Base-by-base conservation (phyloP, 768 basidiomycete species). In the Pleurotus tuber-regium region DNA sequence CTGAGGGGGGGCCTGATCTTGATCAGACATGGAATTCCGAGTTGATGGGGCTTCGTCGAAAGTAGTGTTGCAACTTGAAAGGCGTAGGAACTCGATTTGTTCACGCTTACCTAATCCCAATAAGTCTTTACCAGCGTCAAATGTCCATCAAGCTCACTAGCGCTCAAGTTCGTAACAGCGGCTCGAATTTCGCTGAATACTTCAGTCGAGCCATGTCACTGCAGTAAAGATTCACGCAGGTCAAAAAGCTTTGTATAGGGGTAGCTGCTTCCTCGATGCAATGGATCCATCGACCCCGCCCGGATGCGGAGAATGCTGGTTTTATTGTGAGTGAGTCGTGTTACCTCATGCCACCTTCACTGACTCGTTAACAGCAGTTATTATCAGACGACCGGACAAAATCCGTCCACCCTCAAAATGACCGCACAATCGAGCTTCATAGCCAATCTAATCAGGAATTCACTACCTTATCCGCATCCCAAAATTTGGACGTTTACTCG, bases 311-410 rank as follows among this genome's bases (percentile, higher is more conserved):
- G 75, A 99, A 98, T 66, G 88, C 98, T 57, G 97, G 98, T 66
- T 99, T 99, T 71, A 80, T 87, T 76, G 94, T 97, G 73, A 80
- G 94, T 89, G 68, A 76, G 75, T 81, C 49, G 18, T 19, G 21
- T n/a, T 9, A 10, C 21, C 43, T 3, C 19, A 16, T 39, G 19
- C 46, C 36, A 33, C n/a, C n/a, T n/a, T n/a, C n/a, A 36, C 26
- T 54, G 43, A 10, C 38, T 47, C n/a, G 12, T 55, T 35, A 25
- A 18, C 30, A 54, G 5, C 68, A 97, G 94, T 86, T 92, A 59
- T 77, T 98, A 6, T 98, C 95, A 1, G 90, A 95, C 62, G 96
- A 98, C 74, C 98, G 96, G 96, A 98, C 96, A 5, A 98, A 98
- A 66, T 87, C 91, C n/a, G 77, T 98, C 55, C 94, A 97, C 66